These are phyloP conservation scores for Cercospora sp. DNA, from an alignment of 2,329 filamentous ascomycete species.

Conservation along the genomic window DNA sequence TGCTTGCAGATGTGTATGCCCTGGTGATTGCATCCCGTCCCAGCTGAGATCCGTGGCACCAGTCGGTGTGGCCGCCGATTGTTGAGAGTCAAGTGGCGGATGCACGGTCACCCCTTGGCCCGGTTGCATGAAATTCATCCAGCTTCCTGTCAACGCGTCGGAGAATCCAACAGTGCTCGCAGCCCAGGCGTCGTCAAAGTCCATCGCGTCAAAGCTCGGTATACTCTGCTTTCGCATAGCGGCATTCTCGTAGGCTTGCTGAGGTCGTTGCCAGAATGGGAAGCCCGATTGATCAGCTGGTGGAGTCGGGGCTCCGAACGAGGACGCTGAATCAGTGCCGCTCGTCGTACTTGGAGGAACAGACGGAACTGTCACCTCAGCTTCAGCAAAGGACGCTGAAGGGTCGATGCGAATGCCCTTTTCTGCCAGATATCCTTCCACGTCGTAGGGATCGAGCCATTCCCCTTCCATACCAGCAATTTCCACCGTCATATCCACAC, in stretches of 20 bases:
- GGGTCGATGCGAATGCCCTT: constrained; percentile 64
- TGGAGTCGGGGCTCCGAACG: background rate
- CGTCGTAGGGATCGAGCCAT: constrained; percentile 75
- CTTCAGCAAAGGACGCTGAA: constrained; percentile 60
- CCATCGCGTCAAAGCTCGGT: constrained; percentile 3
- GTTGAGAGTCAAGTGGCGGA: background rate
- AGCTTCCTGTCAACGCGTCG: constrained; percentile 29
- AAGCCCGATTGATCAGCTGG: background rate
- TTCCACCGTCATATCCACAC: constrained; percentile 46
- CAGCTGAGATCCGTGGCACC: background rate
- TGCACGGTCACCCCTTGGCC: constrained; percentile 16
- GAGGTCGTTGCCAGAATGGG: background rate
- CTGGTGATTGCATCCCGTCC: background rate
- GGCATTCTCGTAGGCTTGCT: constrained; percentile 14
- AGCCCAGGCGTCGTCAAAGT: constrained; percentile 13
- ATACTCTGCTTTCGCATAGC: constrained; percentile 13
- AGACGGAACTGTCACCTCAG: constrained; percentile 42
- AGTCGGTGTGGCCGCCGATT: background rate
- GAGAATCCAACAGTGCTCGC: constrained; percentile 26
- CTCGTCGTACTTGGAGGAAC: constrained; percentile 1
- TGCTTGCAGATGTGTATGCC: background rate
- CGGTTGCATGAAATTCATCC: constrained; percentile 34
- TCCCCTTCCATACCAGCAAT: constrained; percentile 68
- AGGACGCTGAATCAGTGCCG: background rate
- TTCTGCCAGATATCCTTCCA: constrained; percentile 69